Evolutionary conservation across 306 rosid species (phyloP).

Genomic region (Crataegus laevigata): DNA sequence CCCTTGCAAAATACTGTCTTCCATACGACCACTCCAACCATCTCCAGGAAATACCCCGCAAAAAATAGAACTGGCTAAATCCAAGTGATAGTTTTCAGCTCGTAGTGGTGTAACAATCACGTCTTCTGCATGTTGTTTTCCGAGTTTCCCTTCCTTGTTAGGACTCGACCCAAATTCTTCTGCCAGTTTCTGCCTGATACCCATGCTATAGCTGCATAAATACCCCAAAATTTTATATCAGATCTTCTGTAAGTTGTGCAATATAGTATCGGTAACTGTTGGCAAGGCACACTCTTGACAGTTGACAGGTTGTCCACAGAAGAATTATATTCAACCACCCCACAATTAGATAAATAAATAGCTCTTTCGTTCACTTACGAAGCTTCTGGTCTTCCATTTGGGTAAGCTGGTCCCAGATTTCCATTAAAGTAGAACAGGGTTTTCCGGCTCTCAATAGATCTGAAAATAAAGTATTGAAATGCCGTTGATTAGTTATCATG

Average conservation of each 20-base stretch:
- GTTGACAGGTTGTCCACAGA: background rate
- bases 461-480: conserved; percentile 28
- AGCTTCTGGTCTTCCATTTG: conserved; percentile 59
- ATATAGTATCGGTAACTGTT: background rate
- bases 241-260: conserved; percentile 11
- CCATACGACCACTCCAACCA: conserved; percentile 97
- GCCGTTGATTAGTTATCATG: background rate
- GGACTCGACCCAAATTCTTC: conserved; percentile 81
- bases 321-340: background rate
- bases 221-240: background rate
- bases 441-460: conserved; percentile 67
- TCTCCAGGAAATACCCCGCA: conserved; percentile 89
- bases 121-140: conserved; percentile 69
- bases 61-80: conserved; percentile 67
- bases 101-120: conserved; percentile 65
- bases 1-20: conserved; percentile 85
- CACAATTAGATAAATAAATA: background rate
- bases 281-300: background rate
- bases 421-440: conserved; percentile 81
- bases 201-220: conserved; percentile 79
- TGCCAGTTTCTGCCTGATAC: conserved; percentile 79
- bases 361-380: conserved; percentile 45
- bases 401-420: conserved; percentile 77
- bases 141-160: conserved; percentile 72
- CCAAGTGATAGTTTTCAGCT: conserved; percentile 51